Evolutionary conservation across 805 yeast species (phyloP).

Genomic region (Metschnikowia koreensis): DNA sequence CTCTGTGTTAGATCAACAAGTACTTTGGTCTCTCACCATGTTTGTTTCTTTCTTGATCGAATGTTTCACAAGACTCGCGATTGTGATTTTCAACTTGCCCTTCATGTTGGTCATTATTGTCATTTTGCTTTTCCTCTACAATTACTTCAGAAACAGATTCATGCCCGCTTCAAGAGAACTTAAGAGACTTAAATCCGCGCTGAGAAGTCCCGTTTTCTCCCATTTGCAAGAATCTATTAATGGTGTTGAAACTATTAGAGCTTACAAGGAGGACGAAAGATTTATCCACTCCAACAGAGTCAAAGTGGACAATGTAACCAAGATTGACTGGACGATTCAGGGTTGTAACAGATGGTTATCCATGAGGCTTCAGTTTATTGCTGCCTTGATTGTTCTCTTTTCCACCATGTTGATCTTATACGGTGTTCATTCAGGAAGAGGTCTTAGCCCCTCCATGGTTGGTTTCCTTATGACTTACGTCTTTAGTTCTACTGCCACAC

Average conservation of each 20-base stretch:
- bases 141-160: slow-evolving; percentile 28
- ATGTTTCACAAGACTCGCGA: slow-evolving; percentile 28
- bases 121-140: slow-evolving; percentile 28
- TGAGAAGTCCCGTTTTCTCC: slow-evolving; percentile 33
- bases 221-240: slow-evolving; percentile 37
- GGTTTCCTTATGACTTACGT: slow-evolving; percentile 41
- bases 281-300: slow-evolving; percentile 24
- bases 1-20: slow-evolving; percentile 29
- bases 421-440: slow-evolving; percentile 23
- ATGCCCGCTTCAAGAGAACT: slow-evolving; percentile 38
- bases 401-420: slow-evolving; percentile 28
- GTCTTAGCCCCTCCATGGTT: slow-evolving; percentile 32
- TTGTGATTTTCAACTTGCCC: slow-evolving; percentile 33
- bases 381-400: slow-evolving; percentile 31
- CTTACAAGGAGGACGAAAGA: slow-evolving; percentile 30
- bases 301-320: slow-evolving; percentile 27
- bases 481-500: slow-evolving; percentile 29
- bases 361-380: slow-evolving; percentile 36
- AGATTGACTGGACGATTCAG: slow-evolving; percentile 22
- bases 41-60: slow-evolving; percentile 24
- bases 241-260: slow-evolving; percentile 37
- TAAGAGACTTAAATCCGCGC: slow-evolving; percentile 31
- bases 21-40: slow-evolving; percentile 31
- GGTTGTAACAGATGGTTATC: slow-evolving; percentile 36
- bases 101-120: slow-evolving; percentile 30